These are phyloP conservation scores for Nannizzia gypsea DNA, from an alignment of 2,329 filamentous ascomycete genomes.

Conservation along the genomic window DNA sequence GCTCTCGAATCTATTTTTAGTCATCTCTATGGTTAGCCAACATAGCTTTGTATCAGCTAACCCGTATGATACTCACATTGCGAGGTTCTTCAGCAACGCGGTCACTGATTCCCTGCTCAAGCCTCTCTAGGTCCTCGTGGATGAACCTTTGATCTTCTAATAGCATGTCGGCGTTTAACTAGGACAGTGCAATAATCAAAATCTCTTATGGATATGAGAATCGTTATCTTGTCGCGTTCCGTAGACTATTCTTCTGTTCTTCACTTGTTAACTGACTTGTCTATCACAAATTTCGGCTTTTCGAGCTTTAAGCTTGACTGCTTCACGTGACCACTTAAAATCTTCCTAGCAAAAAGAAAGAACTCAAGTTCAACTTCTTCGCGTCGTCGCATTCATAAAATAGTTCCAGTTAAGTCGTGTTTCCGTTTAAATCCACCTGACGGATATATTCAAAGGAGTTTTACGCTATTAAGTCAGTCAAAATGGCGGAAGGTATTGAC, in stretches of 20 bases:
- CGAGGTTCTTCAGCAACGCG: constrained; percentile 79
- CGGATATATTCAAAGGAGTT: not conserved
- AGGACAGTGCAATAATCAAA: not conserved
- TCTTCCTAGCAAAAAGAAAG: not conserved
- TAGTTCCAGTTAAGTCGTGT: not conserved
- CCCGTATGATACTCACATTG: constrained; percentile 49
- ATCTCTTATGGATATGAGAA: not conserved
- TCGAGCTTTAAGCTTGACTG: not conserved
- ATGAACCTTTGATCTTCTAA: constrained; percentile 88
- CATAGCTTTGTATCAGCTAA: not conserved
- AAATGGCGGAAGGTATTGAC: constrained; percentile 91
- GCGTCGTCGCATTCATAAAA: not conserved
- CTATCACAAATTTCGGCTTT: not conserved
- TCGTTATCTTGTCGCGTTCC: not conserved
- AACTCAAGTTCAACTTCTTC: not conserved
- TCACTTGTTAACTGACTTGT: not conserved
- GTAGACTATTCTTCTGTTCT: not conserved
- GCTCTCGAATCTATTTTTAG: constrained; percentile 61
- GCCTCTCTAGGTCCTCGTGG: constrained; percentile 89
- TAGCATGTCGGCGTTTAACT: constrained; percentile 45
- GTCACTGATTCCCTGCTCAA: constrained; percentile 88
- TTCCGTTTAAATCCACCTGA: not conserved
- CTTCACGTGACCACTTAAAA: not conserved
- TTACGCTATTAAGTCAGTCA: constrained; percentile 7
- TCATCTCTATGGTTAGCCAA: constrained; percentile 9